Base-by-base conservation (phyloP, 2,329 filamentous ascomycete species). In the Exophiala sp. region DNA sequence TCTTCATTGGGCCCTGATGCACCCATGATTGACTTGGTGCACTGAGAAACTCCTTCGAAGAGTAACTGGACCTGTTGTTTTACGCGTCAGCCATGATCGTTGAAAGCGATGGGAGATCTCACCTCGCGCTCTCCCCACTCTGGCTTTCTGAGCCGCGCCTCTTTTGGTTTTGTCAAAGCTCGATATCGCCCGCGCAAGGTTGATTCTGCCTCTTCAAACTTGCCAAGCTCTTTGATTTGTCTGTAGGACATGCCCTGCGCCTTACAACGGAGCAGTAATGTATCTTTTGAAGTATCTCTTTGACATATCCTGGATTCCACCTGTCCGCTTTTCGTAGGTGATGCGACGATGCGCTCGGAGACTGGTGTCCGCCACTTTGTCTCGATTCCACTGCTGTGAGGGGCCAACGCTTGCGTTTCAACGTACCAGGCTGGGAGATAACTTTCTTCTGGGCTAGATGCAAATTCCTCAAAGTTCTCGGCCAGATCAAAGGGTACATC, bases 161-260 rank as follows among this genome's bases (percentile, higher is more conserved):
- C 72, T 47, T 74, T 75, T 1, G 65, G 54, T 52, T 77, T 77
- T 1, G 73, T 77, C 16, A 77, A 61, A 2, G 71, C 75, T 24
- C 75, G 70, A 51, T 71, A 77, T 16, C 75, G 68, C 1, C 75
- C 75, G 21, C 75, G 70, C 2, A 78, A 65, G 1, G 75, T 78
- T 3, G 75, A 78, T 50, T 77, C 75, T 0, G 75, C 74, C 54
- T 76, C 74, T 20, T 66, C 68, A 55, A 77, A 76, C 0, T 66
- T 65, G 1, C 72, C 72, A 2, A 68, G 61, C 18, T 65, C 64
- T 55, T 76, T 77, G 60, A 78, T 78, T 8, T 76, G 69, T 50
- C 72, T 75, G 65, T 78, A 78, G 1, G 74, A 75, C 20, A 74
- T 63, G 0, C 74, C 74, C 7, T 66, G 63, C 3, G 63, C 65